Percentiles rank a stretch among this genome's conserved stretches.
phyloP scores from a whole-genome alignment of 257 asterid species.

The Solanum infundibuliforme region DNA sequence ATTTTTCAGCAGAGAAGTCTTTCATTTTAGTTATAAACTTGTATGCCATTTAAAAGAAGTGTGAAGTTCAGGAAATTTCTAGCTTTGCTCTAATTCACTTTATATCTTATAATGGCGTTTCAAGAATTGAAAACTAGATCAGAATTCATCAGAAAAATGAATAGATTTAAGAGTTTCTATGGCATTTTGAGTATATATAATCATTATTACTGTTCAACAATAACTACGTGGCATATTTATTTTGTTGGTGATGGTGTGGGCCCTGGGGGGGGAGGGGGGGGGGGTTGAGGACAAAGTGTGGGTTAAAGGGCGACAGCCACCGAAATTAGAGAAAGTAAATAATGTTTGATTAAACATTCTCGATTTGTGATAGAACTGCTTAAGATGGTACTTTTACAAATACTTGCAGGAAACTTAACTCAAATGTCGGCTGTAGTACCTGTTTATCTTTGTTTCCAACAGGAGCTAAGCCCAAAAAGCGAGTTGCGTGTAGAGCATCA shows the following conservation, averaged over 20 bases:
- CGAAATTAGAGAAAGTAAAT: background rate
- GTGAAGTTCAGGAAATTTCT: background rate
- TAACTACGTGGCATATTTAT: background rate
- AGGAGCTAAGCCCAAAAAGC: constrained; percentile 84
- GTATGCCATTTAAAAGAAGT: background rate
- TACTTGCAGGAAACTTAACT: background rate
- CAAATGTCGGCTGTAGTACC: constrained; percentile 22
- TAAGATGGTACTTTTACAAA: background rate
- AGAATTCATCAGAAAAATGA: background rate
- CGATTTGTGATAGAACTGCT: background rate
- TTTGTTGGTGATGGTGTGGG: background rate
- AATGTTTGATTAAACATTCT: background rate
- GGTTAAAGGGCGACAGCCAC: background rate
- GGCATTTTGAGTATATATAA: background rate
- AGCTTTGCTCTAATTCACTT: background rate
- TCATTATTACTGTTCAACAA: background rate
- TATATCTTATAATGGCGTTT: background rate
- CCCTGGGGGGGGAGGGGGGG: background rate
- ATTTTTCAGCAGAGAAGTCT: background rate
- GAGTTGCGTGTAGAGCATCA: constrained; percentile 77
- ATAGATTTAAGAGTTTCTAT: background rate
- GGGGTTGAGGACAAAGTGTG: background rate
- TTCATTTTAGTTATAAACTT: background rate
- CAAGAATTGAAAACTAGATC: background rate
- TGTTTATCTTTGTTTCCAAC: constrained; percentile 96